Evolutionary conservation across 1,139 yeast species (phyloP).

Genomic region (Kodamaea sp.): DNA sequence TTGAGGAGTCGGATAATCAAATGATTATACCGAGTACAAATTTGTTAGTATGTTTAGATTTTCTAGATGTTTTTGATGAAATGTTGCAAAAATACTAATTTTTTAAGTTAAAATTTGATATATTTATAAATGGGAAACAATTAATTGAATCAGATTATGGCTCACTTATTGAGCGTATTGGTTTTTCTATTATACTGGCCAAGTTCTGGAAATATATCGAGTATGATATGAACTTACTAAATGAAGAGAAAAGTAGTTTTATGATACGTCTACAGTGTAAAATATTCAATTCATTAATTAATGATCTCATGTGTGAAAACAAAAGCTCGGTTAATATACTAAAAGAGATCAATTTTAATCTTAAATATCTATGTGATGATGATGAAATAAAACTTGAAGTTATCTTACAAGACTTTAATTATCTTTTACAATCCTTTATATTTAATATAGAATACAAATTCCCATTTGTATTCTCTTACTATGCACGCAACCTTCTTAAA

Average conservation of each 20-base stretch:
- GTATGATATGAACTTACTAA: slow-evolving; percentile 13
- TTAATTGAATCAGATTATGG: slow-evolving; percentile 12
- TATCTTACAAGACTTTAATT: slow-evolving; percentile 20
- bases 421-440: slow-evolving; percentile 27
- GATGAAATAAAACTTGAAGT: too few relatives aligned
- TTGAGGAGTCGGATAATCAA: background rate
- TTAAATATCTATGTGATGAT: too few relatives aligned
- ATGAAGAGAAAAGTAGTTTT: slow-evolving; percentile 9
- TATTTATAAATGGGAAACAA: slow-evolving; percentile 15
- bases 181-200: slow-evolving; percentile 8
- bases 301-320: slow-evolving; percentile 11
- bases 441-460: slow-evolving; percentile 27
- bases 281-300: slow-evolving; percentile 16
- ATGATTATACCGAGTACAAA: slow-evolving; percentile 11
- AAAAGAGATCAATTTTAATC: too few relatives aligned
- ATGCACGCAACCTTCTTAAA: slow-evolving; percentile 28
- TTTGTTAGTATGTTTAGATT: slow-evolving; percentile 13
- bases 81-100: slow-evolving; percentile 6
- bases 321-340: background rate
- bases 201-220: slow-evolving; percentile 18
- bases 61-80: background rate
- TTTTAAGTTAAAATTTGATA: slow-evolving; percentile 11
- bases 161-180: slow-evolving; percentile 13
- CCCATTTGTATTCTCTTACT: slow-evolving; percentile 38
- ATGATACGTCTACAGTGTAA: slow-evolving; percentile 20